phyloP scores from a whole-genome alignment of 2,329 filamentous ascomycete genomes.

The Hymenoscyphus linearis region DNA sequence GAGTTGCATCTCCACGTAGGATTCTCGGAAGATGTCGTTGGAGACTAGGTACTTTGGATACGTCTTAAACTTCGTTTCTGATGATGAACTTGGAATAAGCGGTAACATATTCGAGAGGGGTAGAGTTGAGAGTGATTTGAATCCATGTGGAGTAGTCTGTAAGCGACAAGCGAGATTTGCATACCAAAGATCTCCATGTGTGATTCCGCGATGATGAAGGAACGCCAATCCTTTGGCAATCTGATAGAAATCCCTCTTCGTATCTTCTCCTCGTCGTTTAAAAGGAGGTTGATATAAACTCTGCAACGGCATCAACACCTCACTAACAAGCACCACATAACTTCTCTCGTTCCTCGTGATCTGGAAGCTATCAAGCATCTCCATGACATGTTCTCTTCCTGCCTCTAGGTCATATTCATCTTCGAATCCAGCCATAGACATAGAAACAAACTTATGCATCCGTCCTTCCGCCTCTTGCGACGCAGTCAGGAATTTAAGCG shows the following conservation, averaged over 20 bases:
- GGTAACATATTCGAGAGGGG: neutral
- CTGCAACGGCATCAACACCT: neutral
- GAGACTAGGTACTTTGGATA: neutral
- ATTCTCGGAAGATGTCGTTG: neutral
- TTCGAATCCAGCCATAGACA: neutral
- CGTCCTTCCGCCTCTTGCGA: neutral
- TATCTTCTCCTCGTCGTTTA: neutral
- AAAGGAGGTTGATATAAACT: too few species aligned
- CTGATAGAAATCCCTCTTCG: neutral
- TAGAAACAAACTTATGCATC: neutral
- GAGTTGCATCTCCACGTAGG: neutral
- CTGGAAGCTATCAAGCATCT: neutral
- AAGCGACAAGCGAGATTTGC: neutral
- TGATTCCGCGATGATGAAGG: neutral
- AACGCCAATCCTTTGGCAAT: neutral
- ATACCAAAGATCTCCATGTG: neutral
- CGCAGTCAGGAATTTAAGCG: neutral
- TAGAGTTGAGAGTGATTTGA: neutral
- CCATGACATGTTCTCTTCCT: neutral
- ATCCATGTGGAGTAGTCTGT: neutral
- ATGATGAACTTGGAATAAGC: neutral
- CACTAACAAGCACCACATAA: neutral
- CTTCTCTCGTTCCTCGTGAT: neutral
- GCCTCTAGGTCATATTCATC: neutral
- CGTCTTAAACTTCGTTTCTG: neutral